A percentile compares a stretch with the other conserved stretches of the same genome.
These are phyloP conservation scores for Rhodomyrtus tomentosa DNA, from an alignment of 345 rosid genomes.

Conservation along the genomic window DNA sequence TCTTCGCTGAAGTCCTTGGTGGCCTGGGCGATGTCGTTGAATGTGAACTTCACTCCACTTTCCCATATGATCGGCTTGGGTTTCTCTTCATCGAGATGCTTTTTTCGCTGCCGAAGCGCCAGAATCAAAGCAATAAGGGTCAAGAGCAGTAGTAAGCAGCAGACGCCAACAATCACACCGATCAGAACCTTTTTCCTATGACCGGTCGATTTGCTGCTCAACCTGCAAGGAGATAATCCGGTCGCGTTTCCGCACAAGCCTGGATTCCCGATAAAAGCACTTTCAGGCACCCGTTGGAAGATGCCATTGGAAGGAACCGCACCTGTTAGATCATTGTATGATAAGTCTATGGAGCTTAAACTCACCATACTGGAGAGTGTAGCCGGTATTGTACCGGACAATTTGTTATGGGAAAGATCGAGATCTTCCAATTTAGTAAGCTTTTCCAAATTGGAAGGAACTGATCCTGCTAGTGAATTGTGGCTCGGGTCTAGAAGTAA, in stretches of 20 bases:
- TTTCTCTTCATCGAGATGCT: slow-evolving; percentile 9
- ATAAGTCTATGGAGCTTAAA: slow-evolving; percentile 35
- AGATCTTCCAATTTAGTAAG: slow-evolving; percentile 35
- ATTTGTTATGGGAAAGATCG: slow-evolving; percentile 41
- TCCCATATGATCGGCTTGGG: slow-evolving; percentile 34
- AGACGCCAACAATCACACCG: slow-evolving; percentile 24
- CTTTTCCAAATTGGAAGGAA: slow-evolving; percentile 28
- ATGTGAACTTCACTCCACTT: slow-evolving; percentile 41
- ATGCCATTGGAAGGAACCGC: slow-evolving; percentile 24
- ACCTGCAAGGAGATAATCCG: slow-evolving; percentile 26
- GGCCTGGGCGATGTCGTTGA: slow-evolving; percentile 43
- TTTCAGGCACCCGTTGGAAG: slow-evolving; percentile 32
- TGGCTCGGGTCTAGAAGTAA: slow-evolving; percentile 44
- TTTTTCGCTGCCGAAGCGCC: not conserved
- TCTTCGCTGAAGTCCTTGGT: slow-evolving; percentile 33
- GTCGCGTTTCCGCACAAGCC: slow-evolving; percentile 45
- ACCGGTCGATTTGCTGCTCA: slow-evolving; percentile 3
- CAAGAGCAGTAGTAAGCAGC: slow-evolving; percentile 8
- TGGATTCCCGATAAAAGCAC: slow-evolving; percentile 28
- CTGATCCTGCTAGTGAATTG: slow-evolving; percentile 43
- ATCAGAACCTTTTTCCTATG: slow-evolving; percentile 15
- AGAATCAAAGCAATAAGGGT: slow-evolving; percentile 1
- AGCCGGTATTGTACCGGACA: slow-evolving; percentile 37
- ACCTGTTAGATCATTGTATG: slow-evolving; percentile 42
- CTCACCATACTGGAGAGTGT: slow-evolving; percentile 32